A percentile compares a stretch with the other conserved stretches of the same genome.
Evolutionary conservation across 1,139 yeast genomes (phyloP).

Genomic region (Blastobotrys ciferrii): DNA sequence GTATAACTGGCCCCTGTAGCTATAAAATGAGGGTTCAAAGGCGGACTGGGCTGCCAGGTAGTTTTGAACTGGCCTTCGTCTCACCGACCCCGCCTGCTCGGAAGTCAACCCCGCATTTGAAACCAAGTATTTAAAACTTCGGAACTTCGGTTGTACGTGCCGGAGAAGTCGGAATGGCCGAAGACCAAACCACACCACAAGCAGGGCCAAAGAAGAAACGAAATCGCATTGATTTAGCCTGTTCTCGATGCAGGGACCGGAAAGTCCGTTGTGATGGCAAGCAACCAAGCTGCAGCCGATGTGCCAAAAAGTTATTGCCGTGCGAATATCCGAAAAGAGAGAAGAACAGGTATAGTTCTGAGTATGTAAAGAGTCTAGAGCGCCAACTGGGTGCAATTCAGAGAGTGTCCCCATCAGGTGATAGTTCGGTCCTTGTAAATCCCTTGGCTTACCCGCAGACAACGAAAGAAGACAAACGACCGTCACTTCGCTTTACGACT

Average conservation of each 20-base stretch:
- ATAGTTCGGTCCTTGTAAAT: background rate
- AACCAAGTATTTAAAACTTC: background rate
- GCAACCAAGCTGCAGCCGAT: conserved; percentile 22
- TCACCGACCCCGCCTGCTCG: too few species aligned
- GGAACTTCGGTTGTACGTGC: background rate
- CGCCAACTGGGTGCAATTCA: background rate
- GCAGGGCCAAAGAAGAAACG: background rate
- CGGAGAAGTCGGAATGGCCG: background rate
- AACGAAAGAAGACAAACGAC: too few species aligned
- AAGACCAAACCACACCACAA: background rate
- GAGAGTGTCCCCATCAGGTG: background rate
- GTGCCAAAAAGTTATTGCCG: conserved; percentile 14
- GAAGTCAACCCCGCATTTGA: background rate
- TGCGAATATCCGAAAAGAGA: conserved; percentile 19
- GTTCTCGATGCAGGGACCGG: conserved; percentile 23
- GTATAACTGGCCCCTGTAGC: too few species aligned
- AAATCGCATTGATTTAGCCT: conserved; percentile 18
- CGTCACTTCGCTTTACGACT: too few species aligned
- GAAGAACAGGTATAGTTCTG: conserved; percentile 19
- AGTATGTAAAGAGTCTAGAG: conserved; percentile 22
- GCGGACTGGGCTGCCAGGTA: too few species aligned
- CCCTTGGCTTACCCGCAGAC: too few species aligned
- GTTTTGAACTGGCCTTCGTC: too few species aligned
- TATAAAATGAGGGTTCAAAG: too few species aligned
- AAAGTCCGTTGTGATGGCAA: conserved; percentile 25